Evolutionary conservation across 2,329 filamentous ascomycete genomes (phyloP).

Genomic region (Xenoacremonium recifei): DNA sequence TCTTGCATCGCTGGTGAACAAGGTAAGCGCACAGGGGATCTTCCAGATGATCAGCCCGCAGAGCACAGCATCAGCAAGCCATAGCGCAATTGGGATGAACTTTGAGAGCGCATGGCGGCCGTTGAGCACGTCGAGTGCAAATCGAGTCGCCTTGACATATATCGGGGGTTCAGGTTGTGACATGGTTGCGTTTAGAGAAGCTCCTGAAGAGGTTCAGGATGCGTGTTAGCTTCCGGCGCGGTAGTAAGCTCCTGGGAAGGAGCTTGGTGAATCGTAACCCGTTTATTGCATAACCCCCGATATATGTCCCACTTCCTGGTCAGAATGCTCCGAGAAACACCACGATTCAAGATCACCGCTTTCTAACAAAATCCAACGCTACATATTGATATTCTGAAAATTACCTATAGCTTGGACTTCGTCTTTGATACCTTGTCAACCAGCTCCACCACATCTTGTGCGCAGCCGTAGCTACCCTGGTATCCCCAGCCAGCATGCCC

Average conservation of each 20-base stretch:
- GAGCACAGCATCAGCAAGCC: conserved; percentile 68
- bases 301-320: too few relatives aligned
- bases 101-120: conserved; percentile 50
- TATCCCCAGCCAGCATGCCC: conserved; percentile 80
- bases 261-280: conserved; percentile 20
- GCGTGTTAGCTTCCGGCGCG: not conserved
- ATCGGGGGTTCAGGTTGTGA: conserved; percentile 22
- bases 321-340: too few relatives aligned
- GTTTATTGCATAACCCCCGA: conserved; percentile 24
- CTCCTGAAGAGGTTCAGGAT: conserved; percentile 8
- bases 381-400: not conserved
- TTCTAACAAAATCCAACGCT: not conserved
- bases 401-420: conserved; percentile 29
- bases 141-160: conserved; percentile 25
- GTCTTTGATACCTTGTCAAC: conserved; percentile 56
- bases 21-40: conserved; percentile 67
- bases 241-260: conserved; percentile 5
- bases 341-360: not conserved
- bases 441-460: conserved; percentile 63
- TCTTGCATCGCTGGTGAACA: not conserved
- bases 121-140: conserved; percentile 43
- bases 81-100: conserved; percentile 57
- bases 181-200: conserved; percentile 28
- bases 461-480: conserved; percentile 68
- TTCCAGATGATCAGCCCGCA: conserved; percentile 76